Base-by-base conservation (phyloP, 805 yeast genomes). In the Metschnikowia orientalis region DNA sequence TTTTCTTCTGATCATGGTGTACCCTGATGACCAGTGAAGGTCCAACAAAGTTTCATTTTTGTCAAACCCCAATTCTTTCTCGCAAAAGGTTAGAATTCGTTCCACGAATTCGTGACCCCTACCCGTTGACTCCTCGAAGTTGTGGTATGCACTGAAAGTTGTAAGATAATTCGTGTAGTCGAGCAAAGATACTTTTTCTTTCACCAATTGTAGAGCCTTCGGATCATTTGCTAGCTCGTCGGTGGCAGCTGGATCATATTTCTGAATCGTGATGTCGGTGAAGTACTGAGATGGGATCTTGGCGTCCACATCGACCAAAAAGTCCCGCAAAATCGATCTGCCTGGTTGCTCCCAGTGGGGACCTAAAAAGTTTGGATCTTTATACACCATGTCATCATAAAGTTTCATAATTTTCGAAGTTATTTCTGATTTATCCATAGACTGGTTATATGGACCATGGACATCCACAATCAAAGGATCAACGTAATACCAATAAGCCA, bases 271-370 rank as follows among this genome's bases (percentile, higher is more conserved):
- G 10, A 62, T 39, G 37, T 77, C 70, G 1, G 50, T 42, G 51
- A 69, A 83, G 9, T 48, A 37, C 2, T 56, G 61, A 0, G 34
- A 17, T 2, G 81, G 77, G 3, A 66, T 61, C 15, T 50, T 47
- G n/a, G 71, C 46, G 21, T 61, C 52, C 4, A 78, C 63, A 8
- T 61, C 71, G 10, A 42, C 48, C 41, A 72, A 66, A 37, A 67
- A 49, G 5, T 59, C 41, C 32, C 79, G 60, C 20, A 89, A 55
- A 9, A 71, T 59, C 5, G 50, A 34, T 29, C 95, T 64, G 0
- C 96, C 97, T 0, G 95, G 92, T 45, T 81, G 82, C 47, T 85
- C 83, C 97, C 97, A 89, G 51, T 75, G 75, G 0, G 79, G 77
- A 0, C 89, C 89, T 28, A 81, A 53, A 26, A 50, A 60, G 2